These are phyloP conservation scores for Calophaca sinica DNA, from an alignment of 306 rosid species.

Conservation along the genomic window DNA sequence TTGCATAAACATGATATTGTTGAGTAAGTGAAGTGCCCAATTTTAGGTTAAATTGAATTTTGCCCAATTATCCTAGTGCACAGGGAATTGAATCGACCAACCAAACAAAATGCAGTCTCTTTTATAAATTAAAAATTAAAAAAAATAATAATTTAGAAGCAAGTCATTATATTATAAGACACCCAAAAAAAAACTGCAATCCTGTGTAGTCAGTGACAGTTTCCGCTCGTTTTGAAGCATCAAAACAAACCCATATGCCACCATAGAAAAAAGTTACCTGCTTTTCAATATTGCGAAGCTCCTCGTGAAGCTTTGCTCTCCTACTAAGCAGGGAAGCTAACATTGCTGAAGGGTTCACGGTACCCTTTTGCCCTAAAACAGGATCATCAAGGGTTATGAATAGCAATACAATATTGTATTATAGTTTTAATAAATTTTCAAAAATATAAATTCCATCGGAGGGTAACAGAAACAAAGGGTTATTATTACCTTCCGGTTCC, in stretches of 20 bases:
- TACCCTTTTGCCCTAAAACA: conserved; percentile 73
- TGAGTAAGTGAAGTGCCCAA: conserved; percentile 30
- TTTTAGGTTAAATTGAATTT: conserved; percentile 17
- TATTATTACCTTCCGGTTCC: conserved; percentile 77
- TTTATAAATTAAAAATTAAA: neutral
- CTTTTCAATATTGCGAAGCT: conserved; percentile 88
- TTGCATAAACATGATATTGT: neutral
- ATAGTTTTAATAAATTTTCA: neutral
- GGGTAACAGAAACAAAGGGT: neutral
- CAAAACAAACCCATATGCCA: neutral
- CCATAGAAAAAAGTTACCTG: conserved; percentile 57
- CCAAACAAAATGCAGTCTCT: neutral
- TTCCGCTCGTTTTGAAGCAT: neutral
- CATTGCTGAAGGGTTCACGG: conserved; percentile 85
- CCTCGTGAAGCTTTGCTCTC: conserved; percentile 94
- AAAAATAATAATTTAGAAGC: too few relatives aligned
- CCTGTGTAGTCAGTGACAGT: neutral
- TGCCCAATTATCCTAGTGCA: conserved; percentile 2
- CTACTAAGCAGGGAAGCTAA: conserved; percentile 75
- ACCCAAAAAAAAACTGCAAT: too few relatives aligned
- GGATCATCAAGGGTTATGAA: neutral
- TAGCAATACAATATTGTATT: neutral
- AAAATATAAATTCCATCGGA: neutral
- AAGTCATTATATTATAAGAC: too few relatives aligned
- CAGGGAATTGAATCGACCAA: conserved; percentile 7